Percentiles rank a stretch among this genome's conserved stretches.
phyloP scores from a whole-genome alignment of 73 alveolate genomes.

The Strombidium stylifer region DNA sequence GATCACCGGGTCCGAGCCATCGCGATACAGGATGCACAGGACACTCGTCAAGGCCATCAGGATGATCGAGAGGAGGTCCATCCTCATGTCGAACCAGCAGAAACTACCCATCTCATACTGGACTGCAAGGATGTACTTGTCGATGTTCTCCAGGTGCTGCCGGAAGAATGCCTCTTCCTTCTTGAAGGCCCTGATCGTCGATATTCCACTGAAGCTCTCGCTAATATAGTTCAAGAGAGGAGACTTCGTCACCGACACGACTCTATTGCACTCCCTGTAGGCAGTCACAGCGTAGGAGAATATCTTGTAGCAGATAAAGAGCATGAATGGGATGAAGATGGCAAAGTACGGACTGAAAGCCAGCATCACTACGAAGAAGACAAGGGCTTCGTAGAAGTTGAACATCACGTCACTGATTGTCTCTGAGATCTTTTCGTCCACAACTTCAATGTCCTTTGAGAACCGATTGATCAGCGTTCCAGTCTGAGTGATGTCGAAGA shows the following conservation, averaged over 20 bases:
- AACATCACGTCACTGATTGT: background rate
- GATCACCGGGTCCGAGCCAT: slow-evolving; percentile 1
- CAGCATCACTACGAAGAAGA: slow-evolving; percentile 4
- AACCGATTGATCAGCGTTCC: slow-evolving; percentile 88
- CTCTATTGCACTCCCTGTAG: slow-evolving; percentile 69
- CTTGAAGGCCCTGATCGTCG: slow-evolving; percentile 77
- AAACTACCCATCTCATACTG: background rate
- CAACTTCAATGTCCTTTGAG: slow-evolving; percentile 66
- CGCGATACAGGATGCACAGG: slow-evolving; percentile 10
- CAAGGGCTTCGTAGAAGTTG: background rate
- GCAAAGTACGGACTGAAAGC: slow-evolving; percentile 33
- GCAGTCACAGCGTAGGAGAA: slow-evolving; percentile 39
- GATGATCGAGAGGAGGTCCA: slow-evolving; percentile 7
- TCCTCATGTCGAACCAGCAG: slow-evolving; percentile 42
- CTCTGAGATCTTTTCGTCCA: slow-evolving; percentile 33
- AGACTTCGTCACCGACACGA: slow-evolving; percentile 63
- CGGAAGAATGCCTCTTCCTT: slow-evolving; percentile 24
- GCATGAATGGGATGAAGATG: slow-evolving; percentile 28
- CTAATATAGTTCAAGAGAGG: slow-evolving; percentile 72
- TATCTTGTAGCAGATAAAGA: slow-evolving; percentile 20
- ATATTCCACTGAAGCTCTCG: slow-evolving; percentile 73
- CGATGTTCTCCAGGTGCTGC: slow-evolving; percentile 16
- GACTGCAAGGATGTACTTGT: slow-evolving; percentile 21
- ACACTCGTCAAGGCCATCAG: slow-evolving; percentile 10
- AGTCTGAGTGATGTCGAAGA: slow-evolving; percentile 89